Evolutionary conservation across 2,329 filamentous ascomycete species (phyloP), one percentile per base, ranked within the genome.

Genomic region (Pseudogymnoascus sp.): DNA sequence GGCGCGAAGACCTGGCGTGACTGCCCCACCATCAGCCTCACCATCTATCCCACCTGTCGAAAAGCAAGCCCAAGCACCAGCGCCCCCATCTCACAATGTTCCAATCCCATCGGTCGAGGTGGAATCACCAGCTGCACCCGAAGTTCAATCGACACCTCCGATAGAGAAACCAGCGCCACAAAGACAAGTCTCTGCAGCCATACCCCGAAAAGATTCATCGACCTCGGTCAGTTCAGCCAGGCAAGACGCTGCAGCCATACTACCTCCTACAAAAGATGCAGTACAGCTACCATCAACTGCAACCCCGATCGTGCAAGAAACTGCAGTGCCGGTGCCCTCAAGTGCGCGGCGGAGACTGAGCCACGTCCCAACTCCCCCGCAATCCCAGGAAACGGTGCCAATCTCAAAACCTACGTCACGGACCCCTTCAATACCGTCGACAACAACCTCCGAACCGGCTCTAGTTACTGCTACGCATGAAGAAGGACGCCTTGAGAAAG

Each of bases 1-100:
- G 33, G 78, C 79, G 66, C 82, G 86, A 62, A 67, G 66, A 70
- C 79, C 79, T 64, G 77, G 13, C 13, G 42, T 52, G 29, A 15
- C 78, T 65, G 75, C 77, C 61, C 72, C 76, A 63, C 69, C 72
- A 62, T 70, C 74, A 62, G 70, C 70, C 62, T 71, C 72, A 58
- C 69, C 77, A 45, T 72, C 77, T 33, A 66, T 74, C 42, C 71
- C 72, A 62, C 70, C 76, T 66, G 71, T 73, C 61, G 74, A 75
- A 64, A 73, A 72, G 35, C 76, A 75, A 60, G 67, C 66, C 37
- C 69, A 73, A 62, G 64, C 69, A 25, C 63, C 67, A 27, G 64
- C 65, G 13, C 64, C 70, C 25, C 63, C 67, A 59, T 27, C 65
- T 13, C 31, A 59, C 21, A 37, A 59, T 37, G 21, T 35, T 8